Evolutionary conservation across 2,329 filamentous ascomycete species (phyloP).

Genomic region (Scedosporium minutisporum): DNA sequence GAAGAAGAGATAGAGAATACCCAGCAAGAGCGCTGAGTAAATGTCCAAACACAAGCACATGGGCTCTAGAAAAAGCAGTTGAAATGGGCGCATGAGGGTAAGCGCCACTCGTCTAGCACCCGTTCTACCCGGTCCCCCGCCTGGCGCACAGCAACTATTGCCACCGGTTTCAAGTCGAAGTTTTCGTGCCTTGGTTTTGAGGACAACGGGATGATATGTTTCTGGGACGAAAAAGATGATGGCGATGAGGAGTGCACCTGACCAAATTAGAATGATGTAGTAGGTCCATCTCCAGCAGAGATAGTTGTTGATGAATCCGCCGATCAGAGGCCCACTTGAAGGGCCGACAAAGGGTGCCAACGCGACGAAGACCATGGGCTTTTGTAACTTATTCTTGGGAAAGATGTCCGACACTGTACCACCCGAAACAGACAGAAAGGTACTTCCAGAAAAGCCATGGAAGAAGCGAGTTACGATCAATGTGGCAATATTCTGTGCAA

Average conservation of each 20-base stretch:
- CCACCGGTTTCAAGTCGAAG: conserved; percentile 71
- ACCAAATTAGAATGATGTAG: conserved; percentile 78
- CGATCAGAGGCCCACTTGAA: conserved; percentile 49
- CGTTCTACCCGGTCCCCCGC: conserved; percentile 63
- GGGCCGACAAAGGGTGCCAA: conserved; percentile 56
- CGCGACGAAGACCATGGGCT: conserved; percentile 77
- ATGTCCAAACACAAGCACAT: conserved; percentile 79
- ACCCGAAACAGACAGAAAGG: conserved; percentile 65
- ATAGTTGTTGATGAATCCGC: conserved; percentile 75
- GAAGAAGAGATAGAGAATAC: conserved; percentile 84
- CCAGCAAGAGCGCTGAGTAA: conserved; percentile 75
- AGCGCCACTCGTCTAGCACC: conserved; percentile 49
- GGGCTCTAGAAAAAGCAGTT: conserved; percentile 70
- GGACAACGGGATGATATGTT: conserved; percentile 69
- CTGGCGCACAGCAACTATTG: conserved; percentile 63
- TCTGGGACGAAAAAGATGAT: conserved; percentile 72
- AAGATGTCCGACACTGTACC: conserved; percentile 82
- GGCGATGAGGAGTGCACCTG: conserved; percentile 49
- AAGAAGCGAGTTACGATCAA: conserved; percentile 73
- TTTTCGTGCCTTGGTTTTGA: conserved; percentile 61
- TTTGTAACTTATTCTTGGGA: conserved; percentile 54
- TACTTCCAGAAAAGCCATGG: conserved; percentile 59
- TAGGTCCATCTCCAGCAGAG: conserved; percentile 73
- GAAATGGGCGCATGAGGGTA: conserved; percentile 61
- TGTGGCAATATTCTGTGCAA: conserved; percentile 72